Conservation (phyloP, 2,329 filamentous ascomycete species). For the Dryadomyces quercivorus region DNA sequence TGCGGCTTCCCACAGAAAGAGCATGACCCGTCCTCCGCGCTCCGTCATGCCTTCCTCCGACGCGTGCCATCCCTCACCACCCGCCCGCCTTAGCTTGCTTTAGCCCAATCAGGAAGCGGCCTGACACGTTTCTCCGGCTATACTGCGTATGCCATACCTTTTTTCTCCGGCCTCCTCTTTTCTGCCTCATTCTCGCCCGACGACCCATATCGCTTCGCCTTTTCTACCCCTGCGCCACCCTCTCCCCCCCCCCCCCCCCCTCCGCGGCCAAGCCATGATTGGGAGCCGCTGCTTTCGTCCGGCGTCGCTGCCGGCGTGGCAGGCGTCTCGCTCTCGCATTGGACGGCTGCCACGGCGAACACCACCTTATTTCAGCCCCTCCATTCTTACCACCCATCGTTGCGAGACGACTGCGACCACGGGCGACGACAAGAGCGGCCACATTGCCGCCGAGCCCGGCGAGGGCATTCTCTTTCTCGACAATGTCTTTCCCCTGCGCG, state of each 20-base stretch:
- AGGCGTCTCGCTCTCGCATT: neutral
- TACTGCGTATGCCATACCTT: neutral
- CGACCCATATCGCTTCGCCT: neutral
- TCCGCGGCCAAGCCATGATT: slow-evolving; percentile 2
- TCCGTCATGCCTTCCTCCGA: neutral
- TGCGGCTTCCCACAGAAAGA: neutral
- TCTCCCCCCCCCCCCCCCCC: neutral
- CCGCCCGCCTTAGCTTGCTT: neutral
- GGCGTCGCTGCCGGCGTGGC: neutral
- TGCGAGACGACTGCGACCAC: slow-evolving; percentile 34
- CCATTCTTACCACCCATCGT: slow-evolving; percentile 10
- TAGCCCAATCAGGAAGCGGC: neutral
- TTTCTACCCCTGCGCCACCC: neutral
- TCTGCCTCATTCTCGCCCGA: no score
- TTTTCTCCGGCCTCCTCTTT: neutral
- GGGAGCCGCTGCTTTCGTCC: slow-evolving; percentile 7
- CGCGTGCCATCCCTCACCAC: neutral
- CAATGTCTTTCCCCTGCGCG: slow-evolving; percentile 74
- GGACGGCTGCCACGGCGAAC: neutral
- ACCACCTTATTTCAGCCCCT: neutral
- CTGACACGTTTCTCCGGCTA: neutral
- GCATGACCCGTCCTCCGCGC: neutral
- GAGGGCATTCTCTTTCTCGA: slow-evolving; percentile 86
- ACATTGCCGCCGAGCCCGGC: slow-evolving; percentile 64
- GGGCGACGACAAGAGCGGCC: slow-evolving; percentile 59